A percentile compares a stretch with the other conserved stretches of the same genome.
Evolutionary conservation across 257 asterid genomes (phyloP).

Genomic region (Solanum sejunctum): DNA sequence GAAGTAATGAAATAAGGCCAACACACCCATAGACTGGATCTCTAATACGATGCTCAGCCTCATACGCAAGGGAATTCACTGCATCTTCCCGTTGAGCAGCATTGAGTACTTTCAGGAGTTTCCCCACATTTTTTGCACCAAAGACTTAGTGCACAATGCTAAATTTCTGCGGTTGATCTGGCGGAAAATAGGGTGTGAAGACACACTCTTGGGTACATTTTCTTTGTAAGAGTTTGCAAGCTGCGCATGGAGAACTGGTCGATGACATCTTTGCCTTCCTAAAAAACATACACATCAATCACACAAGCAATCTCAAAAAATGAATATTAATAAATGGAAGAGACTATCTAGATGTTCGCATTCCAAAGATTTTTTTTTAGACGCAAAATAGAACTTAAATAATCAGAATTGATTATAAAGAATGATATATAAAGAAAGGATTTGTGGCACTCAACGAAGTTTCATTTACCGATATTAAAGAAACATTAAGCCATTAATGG

Average conservation of each 20-base stretch:
- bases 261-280: constrained; percentile 44
- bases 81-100: constrained; percentile 65
- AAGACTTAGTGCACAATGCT: constrained; percentile 75
- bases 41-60: constrained; percentile 60
- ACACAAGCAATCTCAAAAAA: not conserved
- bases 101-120: constrained; percentile 58
- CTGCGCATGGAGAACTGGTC: constrained; percentile 80
- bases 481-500: constrained; percentile 1
- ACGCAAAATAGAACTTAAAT: not conserved
- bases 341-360: not conserved
- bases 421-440: not conserved
- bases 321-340: not conserved
- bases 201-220: constrained; percentile 90
- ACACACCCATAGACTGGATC: constrained; percentile 93
- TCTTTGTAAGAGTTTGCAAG: constrained; percentile 74
- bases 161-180: constrained; percentile 73
- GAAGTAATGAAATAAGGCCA: constrained; percentile 62
- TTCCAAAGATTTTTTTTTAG: not conserved
- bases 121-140: constrained; percentile 83
- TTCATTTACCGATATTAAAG: constrained; percentile 3
- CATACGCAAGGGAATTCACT: constrained; percentile 68
- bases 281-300: not conserved
- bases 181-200: constrained; percentile 86
- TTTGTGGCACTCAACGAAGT: constrained; percentile 4
- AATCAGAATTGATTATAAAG: not conserved